Evolutionary conservation across 2,329 filamentous ascomycete genomes (phyloP).

Genomic region (Verticillium zaregamsianum): DNA sequence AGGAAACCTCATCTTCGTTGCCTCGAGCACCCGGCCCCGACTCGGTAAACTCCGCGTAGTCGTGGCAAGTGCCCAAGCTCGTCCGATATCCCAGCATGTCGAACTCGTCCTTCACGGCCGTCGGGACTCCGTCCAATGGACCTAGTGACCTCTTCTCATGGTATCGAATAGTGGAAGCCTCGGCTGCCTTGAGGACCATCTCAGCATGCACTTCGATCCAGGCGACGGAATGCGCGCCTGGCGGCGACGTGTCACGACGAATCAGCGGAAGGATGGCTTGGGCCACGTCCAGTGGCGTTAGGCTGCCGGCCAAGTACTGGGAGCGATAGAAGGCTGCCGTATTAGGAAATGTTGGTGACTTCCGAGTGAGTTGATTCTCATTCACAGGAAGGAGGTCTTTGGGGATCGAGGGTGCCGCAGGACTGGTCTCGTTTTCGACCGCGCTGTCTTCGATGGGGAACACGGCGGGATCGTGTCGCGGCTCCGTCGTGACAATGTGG

Average conservation of each 20-base stretch:
- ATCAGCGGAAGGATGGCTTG: constrained; percentile 41
- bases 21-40: constrained; percentile 30
- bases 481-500: constrained; percentile 44
- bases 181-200: constrained; percentile 35
- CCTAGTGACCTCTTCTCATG: constrained; percentile 54
- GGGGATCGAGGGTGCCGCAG: background rate
- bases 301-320: constrained; percentile 37
- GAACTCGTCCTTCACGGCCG: constrained; percentile 73
- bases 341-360: constrained; percentile 10
- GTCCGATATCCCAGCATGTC: constrained; percentile 70
- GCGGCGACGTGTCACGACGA: constrained; percentile 29
- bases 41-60: constrained; percentile 35
- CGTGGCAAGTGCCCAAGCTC: constrained; percentile 57
- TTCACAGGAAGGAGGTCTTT: background rate
- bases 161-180: constrained; percentile 40
- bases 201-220: constrained; percentile 41
- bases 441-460: constrained; percentile 23
- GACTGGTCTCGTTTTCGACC: background rate
- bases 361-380: background rate
- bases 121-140: constrained; percentile 67
- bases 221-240: constrained; percentile 35
- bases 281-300: constrained; percentile 42
- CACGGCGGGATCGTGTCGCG: constrained; percentile 40
- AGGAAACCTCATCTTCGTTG: constrained; percentile 14
- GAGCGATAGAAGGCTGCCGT: constrained; percentile 40